Percentiles rank a stretch among this genome's conserved stretches.
phyloP scores from a whole-genome alignment of 2,329 filamentous ascomycete species.

The Alternaria solani region DNA sequence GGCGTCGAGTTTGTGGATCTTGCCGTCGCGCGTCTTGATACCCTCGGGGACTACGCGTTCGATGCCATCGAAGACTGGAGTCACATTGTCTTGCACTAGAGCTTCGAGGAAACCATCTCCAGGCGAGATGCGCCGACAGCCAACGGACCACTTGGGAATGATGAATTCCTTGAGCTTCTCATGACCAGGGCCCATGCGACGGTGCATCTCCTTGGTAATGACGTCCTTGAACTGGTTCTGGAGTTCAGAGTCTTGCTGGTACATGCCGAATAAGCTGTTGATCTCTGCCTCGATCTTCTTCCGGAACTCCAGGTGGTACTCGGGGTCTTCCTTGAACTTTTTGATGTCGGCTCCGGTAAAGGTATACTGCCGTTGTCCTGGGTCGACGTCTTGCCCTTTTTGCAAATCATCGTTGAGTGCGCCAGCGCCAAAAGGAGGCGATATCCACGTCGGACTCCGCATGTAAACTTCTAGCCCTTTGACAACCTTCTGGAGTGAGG shows the following conservation, averaged over 20 bases:
- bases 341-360: conserved; percentile 63
- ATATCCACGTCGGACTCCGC: conserved; percentile 53
- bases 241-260: conserved; percentile 57
- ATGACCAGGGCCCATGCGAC: conserved; percentile 50
- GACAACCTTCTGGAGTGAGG: conserved; percentile 50
- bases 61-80: conserved; percentile 37
- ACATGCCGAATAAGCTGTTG: conserved; percentile 62
- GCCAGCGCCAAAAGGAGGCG: conserved; percentile 49
- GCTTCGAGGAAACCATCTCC: conserved; percentile 47
- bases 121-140: conserved; percentile 47
- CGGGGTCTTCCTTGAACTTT: conserved; percentile 66
- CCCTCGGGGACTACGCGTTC: conserved; percentile 49
- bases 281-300: conserved; percentile 60
- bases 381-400: conserved; percentile 50
- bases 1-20: conserved; percentile 43
- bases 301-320: conserved; percentile 60
- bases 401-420: conserved; percentile 45
- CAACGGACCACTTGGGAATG: conserved; percentile 59
- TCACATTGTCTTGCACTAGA: conserved; percentile 41
- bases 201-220: conserved; percentile 53
- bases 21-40: conserved; percentile 39
- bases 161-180: conserved; percentile 56
- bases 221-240: conserved; percentile 54
- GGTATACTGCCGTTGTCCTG: conserved; percentile 53
- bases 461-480: conserved; percentile 49